Evolutionary conservation across 2,329 filamentous ascomycete genomes (phyloP).

Genomic region (Gliomastix tumulicola): DNA sequence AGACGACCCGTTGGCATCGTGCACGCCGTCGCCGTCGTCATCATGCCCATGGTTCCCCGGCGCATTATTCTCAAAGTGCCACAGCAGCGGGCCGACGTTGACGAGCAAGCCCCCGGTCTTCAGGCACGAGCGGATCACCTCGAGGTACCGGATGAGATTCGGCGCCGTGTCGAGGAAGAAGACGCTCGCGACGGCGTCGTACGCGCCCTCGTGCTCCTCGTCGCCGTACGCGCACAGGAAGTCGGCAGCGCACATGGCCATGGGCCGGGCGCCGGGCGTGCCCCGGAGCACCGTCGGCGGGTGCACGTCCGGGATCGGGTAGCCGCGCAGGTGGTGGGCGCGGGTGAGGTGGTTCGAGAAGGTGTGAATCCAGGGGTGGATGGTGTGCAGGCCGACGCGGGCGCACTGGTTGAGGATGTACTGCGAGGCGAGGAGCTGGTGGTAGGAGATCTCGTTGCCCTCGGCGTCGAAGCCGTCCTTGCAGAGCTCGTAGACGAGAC

Average conservation of each 20-base stretch:
- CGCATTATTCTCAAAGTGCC: constrained; percentile 84
- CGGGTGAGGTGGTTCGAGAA: constrained; percentile 81
- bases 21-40: constrained; percentile 41
- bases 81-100: constrained; percentile 85
- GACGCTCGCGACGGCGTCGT: constrained; percentile 79
- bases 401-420: constrained; percentile 66
- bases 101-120: constrained; percentile 73
- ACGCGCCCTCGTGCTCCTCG: constrained; percentile 51
- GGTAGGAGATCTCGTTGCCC: constrained; percentile 95
- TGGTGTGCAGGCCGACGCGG: constrained; percentile 53
- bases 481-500: constrained; percentile 84
- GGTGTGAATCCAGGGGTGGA: constrained; percentile 80
- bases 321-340: constrained; percentile 65
- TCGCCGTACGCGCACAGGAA: constrained; percentile 81
- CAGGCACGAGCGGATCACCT: constrained; percentile 74
- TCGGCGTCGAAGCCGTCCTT: constrained; percentile 66
- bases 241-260: constrained; percentile 92
- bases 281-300: constrained; percentile 48
- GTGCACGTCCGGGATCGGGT: constrained; percentile 75
- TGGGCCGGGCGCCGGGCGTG: constrained; percentile 41
- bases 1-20: constrained; percentile 39
- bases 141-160: constrained; percentile 83
- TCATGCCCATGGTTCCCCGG: constrained; percentile 49
- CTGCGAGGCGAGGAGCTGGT: constrained; percentile 82
- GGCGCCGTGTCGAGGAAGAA: constrained; percentile 98